phyloP scores from a whole-genome alignment of 2,329 filamentous ascomycete genomes.

The Clarireedia homoeocarpa region DNA sequence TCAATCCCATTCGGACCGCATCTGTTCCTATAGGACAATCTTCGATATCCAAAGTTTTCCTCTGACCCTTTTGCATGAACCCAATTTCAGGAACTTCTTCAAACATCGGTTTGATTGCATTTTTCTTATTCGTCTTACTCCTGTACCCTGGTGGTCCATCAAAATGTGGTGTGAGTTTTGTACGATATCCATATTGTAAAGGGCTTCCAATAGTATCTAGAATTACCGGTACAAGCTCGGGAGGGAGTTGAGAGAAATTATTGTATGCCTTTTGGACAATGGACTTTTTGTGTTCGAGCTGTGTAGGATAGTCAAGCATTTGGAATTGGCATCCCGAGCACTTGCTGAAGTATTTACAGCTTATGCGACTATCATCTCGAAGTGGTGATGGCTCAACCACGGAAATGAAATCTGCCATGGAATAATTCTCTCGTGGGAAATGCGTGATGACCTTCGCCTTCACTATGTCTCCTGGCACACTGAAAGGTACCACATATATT shows the following conservation, averaged over 20 bases:
- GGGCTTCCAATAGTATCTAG: conserved; percentile 85
- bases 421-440: conserved; percentile 56
- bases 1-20: conserved; percentile 72
- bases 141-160: conserved; percentile 58
- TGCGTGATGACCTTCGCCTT: conserved; percentile 74
- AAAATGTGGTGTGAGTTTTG: conserved; percentile 95
- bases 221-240: conserved; percentile 66
- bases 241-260: conserved; percentile 80
- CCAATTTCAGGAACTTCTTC: conserved; percentile 70
- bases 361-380: conserved; percentile 68
- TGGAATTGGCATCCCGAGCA: conserved; percentile 97
- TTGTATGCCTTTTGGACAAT: conserved; percentile 87
- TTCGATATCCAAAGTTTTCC: conserved; percentile 83
- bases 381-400: conserved; percentile 65
- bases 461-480: conserved; percentile 75
- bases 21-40: conserved; percentile 94
- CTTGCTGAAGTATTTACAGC: conserved; percentile 77
- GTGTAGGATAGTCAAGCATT: conserved; percentile 84
- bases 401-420: conserved; percentile 73
- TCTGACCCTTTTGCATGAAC: conserved; percentile 80
- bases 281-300: conserved; percentile 74
- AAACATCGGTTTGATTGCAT: conserved; percentile 48
- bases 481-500: conserved; percentile 83
- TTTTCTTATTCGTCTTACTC: conserved; percentile 40
- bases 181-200: conserved; percentile 86